Conservation (phyloP, 768 basidiomycete species). For the Daedaleopsis sinensis region DNA sequence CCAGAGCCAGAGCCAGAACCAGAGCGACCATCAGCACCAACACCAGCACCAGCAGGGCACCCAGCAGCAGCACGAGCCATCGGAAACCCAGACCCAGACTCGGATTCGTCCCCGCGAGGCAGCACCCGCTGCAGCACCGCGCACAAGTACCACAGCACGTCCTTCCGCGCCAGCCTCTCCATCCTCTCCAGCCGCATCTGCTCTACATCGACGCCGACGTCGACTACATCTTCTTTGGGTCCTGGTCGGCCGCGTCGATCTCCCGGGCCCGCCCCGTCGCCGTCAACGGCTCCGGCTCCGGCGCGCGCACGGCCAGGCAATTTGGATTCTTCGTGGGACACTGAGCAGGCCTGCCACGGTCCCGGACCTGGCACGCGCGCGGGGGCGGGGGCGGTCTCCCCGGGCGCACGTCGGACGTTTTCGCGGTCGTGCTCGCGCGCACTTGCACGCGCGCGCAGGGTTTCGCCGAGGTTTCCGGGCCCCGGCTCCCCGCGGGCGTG, state of each 20-base stretch:
- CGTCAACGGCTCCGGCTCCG: background rate
- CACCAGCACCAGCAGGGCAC: background rate
- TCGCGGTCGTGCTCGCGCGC: conserved; percentile 1
- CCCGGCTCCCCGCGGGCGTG: no score
- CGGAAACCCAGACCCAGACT: background rate
- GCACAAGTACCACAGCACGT: conserved; percentile 57
- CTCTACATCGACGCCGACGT: no score
- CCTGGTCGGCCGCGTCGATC: background rate
- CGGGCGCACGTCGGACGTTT: background rate
- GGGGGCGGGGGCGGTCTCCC: background rate
- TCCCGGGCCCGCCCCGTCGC: background rate
- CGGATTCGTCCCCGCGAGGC: conserved; percentile 7
- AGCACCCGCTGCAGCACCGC: conserved; percentile 44
- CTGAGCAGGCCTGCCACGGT: no score
- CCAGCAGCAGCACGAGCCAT: no score
- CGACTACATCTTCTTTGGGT: no score
- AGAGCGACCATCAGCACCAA: background rate
- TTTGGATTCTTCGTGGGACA: no score
- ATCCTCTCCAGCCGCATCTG: conserved; percentile 31
- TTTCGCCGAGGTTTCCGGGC: conserved; percentile 15
- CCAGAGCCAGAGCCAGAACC: background rate
- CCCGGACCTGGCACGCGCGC: background rate
- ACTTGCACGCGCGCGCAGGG: conserved; percentile 1
- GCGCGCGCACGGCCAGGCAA: background rate
- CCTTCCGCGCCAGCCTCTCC: conserved; percentile 47